phyloP scores from a whole-genome alignment of 352 stramenopile genomes.

The Pythium graminicola region DNA sequence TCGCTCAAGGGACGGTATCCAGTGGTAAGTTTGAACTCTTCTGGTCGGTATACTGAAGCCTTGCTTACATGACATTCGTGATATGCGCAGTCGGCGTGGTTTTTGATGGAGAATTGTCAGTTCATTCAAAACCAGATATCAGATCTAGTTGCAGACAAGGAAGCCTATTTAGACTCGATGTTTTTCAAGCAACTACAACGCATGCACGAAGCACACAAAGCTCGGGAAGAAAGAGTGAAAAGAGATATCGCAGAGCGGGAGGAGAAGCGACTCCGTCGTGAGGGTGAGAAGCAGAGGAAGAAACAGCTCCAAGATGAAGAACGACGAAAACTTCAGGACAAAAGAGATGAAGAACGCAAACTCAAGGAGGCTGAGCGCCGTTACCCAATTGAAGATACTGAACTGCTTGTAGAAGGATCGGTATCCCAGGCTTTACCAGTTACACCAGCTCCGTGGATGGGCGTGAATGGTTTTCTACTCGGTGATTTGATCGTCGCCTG shows the following conservation, averaged over 20 bases:
- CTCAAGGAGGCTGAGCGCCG: conserved; percentile 44
- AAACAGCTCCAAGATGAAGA: conserved; percentile 25
- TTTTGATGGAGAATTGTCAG: conserved; percentile 76
- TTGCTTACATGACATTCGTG: conserved; percentile 10
- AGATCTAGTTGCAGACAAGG: conserved; percentile 68
- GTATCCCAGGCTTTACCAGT: conserved; percentile 32
- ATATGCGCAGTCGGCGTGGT: conserved; percentile 54
- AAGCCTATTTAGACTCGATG: conserved; percentile 73
- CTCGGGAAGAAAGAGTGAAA: conserved; percentile 47
- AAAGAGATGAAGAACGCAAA: conserved; percentile 53
- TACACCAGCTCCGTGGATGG: conserved; percentile 32
- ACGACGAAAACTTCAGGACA: conserved; percentile 25
- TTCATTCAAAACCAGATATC: conserved; percentile 78
- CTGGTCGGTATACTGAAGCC: not conserved
- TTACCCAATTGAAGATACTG: conserved; percentile 68
- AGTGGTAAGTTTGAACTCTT: conserved; percentile 34
- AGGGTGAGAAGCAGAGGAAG: conserved; percentile 24
- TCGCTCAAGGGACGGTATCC: conserved; percentile 66
- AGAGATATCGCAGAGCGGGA: conserved; percentile 59
- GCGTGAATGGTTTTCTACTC: conserved; percentile 47
- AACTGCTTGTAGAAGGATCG: conserved; percentile 42
- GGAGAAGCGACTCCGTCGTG: conserved; percentile 31
- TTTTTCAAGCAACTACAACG: conserved; percentile 82
- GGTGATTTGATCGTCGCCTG: conserved; percentile 75
- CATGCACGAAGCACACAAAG: conserved; percentile 54